Conservation (phyloP, 192 early-diverging fungal genomes). For the Linnemannia zychae region DNA sequence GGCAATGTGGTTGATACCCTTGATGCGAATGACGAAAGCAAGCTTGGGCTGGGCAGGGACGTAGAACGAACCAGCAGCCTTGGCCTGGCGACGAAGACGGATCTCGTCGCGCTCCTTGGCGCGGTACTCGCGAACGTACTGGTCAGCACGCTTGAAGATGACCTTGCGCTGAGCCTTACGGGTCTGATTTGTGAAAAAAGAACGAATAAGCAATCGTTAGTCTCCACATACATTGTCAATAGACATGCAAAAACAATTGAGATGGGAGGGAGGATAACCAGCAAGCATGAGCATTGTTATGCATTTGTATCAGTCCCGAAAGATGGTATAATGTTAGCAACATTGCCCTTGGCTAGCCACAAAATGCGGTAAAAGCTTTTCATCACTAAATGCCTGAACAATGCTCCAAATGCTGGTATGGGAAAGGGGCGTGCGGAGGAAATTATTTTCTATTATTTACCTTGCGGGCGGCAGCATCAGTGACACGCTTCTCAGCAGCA, state of each 20-base stretch:
- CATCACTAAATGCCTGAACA: conserved; percentile 15
- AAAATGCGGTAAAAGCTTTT: conserved; percentile 35
- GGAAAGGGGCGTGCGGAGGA: no score
- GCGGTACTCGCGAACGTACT: conserved; percentile 98
- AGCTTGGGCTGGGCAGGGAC: conserved; percentile 97
- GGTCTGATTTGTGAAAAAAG: conserved; percentile 37
- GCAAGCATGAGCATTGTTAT: not conserved
- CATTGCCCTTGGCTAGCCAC: conserved; percentile 57
- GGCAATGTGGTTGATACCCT: conserved; percentile 99
- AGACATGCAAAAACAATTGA: not conserved
- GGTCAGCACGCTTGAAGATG: conserved; percentile 99
- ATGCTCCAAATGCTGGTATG: not conserved
- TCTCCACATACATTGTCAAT: not conserved
- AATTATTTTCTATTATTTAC: conserved; percentile 36
- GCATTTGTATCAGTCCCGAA: conserved; percentile 82
- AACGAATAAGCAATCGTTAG: conserved; percentile 18
- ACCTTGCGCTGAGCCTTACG: conserved; percentile 85
- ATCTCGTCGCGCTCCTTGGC: conserved; percentile 90
- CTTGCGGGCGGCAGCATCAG: conserved; percentile 65
- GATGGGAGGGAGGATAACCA: not conserved
- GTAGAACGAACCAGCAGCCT: conserved; percentile 91
- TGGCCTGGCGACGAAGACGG: conserved; percentile 94
- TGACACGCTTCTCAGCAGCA: conserved; percentile 69
- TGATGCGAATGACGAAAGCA: conserved; percentile 98
- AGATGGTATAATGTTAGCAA: conserved; percentile 74